Evolutionary conservation across 2,329 filamentous ascomycete genomes (phyloP).

Genomic region (Diaporthe ampelina): DNA sequence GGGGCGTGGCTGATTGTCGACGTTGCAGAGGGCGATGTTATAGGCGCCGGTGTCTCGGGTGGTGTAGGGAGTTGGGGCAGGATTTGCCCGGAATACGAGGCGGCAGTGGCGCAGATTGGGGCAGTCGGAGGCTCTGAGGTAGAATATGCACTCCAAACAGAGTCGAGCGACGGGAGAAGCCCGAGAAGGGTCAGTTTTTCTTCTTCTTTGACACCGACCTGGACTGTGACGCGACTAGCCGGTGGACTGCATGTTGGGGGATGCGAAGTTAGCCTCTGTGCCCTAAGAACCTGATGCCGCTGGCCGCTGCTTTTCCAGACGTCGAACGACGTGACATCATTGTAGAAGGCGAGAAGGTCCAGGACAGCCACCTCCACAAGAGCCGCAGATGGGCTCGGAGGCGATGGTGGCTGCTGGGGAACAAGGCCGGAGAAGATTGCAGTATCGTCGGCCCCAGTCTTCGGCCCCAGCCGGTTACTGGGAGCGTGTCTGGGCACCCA

Average conservation of each 20-base stretch:
- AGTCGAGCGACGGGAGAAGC: slow-evolving; percentile 30
- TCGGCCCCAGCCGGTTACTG: slow-evolving; percentile 23
- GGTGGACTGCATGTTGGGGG: slow-evolving; percentile 54
- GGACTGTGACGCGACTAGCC: slow-evolving; percentile 47
- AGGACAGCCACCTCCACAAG: background rate
- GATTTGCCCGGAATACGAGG: slow-evolving; percentile 41
- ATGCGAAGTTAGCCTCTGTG: slow-evolving; percentile 50
- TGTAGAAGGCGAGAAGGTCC: slow-evolving; percentile 5
- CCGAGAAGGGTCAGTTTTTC: slow-evolving; percentile 8
- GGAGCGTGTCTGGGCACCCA: slow-evolving; percentile 18
- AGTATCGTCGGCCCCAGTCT: slow-evolving; percentile 26
- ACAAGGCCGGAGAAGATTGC: slow-evolving; percentile 22
- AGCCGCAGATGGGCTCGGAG: background rate
- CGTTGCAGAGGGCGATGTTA: slow-evolving; percentile 19
- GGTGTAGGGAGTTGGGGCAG: slow-evolving; percentile 33
- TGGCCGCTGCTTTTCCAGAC: slow-evolving; percentile 16
- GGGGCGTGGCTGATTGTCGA: slow-evolving; percentile 11
- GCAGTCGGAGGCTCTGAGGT: slow-evolving; percentile 27
- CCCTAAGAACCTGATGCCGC: slow-evolving; percentile 42
- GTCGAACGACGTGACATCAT: slow-evolving; percentile 21
- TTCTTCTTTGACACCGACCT: slow-evolving; percentile 40
- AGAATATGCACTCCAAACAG: slow-evolving; percentile 38
- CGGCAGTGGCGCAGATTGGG: slow-evolving; percentile 40
- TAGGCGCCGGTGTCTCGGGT: slow-evolving; percentile 24
- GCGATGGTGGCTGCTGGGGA: slow-evolving; percentile 3